Conservation (phyloP, 2,329 filamentous ascomycete species). For the Phaeosphaeriaceae sp. region DNA sequence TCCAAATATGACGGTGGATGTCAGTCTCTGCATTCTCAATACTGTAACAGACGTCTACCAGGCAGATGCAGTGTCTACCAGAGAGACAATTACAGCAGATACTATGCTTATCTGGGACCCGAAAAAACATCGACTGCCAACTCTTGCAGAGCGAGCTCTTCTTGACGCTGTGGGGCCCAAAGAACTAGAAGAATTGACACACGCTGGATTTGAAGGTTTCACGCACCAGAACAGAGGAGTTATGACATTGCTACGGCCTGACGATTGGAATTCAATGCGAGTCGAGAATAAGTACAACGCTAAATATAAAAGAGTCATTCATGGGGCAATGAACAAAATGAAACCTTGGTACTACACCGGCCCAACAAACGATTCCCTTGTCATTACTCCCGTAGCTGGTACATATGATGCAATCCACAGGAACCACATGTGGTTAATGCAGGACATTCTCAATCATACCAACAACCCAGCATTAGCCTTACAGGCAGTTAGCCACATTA, state of each 20-base stretch:
- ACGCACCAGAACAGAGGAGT: no score
- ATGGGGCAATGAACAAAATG: no score
- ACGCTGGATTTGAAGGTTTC: no score
- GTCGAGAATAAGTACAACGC: no score
- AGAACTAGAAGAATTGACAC: no score
- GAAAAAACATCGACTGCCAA: no score
- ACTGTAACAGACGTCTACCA: neutral
- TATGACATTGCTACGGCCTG: neutral
- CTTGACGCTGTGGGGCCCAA: no score
- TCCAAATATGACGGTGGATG: neutral
- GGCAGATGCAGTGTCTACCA: neutral
- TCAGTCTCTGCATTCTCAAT: constrained; percentile 1
- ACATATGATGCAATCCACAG: constrained; percentile 5
- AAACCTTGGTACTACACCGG: neutral
- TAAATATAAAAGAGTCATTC: no score
- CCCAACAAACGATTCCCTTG: neutral
- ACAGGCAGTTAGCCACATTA: constrained; percentile 11
- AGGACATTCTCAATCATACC: constrained; percentile 9
- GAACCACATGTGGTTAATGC: constrained; percentile 11
- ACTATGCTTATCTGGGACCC: neutral
- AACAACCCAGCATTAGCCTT: constrained; percentile 15
- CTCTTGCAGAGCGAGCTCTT: no score
- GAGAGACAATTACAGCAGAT: neutral
- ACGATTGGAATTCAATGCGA: neutral
- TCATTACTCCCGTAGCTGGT: neutral